Base-by-base conservation (phyloP, 768 basidiomycete genomes). In the Polyporus arcularius region DNA sequence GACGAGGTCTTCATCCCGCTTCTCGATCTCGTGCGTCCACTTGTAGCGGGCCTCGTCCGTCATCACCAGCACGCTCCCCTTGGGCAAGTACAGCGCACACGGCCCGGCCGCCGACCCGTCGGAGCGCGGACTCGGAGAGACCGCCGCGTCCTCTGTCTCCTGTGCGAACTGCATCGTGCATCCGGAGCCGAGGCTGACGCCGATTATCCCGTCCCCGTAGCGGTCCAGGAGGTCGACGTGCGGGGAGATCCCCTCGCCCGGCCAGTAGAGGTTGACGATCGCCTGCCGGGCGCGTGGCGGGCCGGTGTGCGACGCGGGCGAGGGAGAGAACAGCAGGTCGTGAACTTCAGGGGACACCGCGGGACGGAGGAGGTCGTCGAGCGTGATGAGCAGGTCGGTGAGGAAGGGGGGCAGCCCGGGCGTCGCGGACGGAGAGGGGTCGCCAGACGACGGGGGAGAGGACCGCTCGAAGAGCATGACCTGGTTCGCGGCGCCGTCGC, bases 11-110 rank as follows among this genome's bases (percentile, higher is more conserved):
- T 79, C 77, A 40, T 66, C 75, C 54, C 82, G 75, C 55, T 80
- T 80, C 35, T 85, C 82, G 58, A 98, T 98, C 4, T 91, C 96
- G 73, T 98, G 96, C 9, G 85, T 85, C 92, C 94, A 98, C 3
- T 75, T 72, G 72, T 92, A 97, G 41, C 96, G 83, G 14, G 96
- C 92, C 38, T 89, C 88, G 38, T 85, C 86, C 4, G 86, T 85
- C 61, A 98, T 77, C 49, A 94, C 85, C 58, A 96, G 78, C 21
- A 96, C 75, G 60, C 88, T 90, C 51, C 90, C 75, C 55, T 85
- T 83, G 0, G 92, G 89, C 16, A 98, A 80, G 71, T 89, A 92
- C 30, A 95, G 63, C 53, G 87, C 80, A 68, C 76, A 73, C 35
- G 38, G 56, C 46, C 58, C 60, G 8, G 61, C 65, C 47, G 1